Conservation (phyloP, 345 rosid species). For the Rhizophora mangle region DNA sequence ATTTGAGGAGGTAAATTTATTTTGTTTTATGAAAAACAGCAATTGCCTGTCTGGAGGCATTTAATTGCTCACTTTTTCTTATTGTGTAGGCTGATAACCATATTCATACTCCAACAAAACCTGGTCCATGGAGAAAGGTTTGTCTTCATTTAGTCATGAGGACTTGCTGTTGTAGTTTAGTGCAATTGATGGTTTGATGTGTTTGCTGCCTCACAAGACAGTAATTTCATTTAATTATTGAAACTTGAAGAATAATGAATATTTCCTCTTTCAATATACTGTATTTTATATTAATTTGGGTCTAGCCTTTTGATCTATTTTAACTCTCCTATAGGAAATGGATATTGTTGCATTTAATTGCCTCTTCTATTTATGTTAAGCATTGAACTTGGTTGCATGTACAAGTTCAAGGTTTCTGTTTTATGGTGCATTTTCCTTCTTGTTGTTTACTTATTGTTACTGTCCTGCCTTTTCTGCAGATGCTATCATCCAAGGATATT, state of each 20-base stretch:
- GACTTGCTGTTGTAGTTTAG: not conserved
- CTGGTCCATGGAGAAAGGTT: constrained; percentile 42
- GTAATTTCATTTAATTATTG: not conserved
- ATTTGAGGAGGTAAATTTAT: constrained; percentile 54
- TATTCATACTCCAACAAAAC: constrained; percentile 22
- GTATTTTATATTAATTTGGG: not conserved
- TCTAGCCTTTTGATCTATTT: not conserved
- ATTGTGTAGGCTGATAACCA: constrained; percentile 28
- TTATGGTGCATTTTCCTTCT: not conserved
- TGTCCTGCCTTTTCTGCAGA: constrained; percentile 18
- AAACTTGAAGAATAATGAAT: not conserved
- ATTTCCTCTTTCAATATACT: not conserved
- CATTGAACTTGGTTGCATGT: not conserved
- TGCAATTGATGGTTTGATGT: too few species aligned
- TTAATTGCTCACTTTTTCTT: constrained; percentile 4
- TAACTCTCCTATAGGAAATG: not conserved
- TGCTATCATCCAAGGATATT: constrained; percentile 30
- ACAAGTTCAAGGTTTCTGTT: constrained; percentile 1
- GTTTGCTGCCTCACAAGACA: not conserved
- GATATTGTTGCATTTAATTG: not conserved
- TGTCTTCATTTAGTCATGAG: constrained; percentile 1
- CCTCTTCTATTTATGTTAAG: not conserved
- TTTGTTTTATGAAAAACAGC: not conserved
- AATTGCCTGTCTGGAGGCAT: not conserved
- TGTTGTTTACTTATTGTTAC: not conserved